Evolutionary conservation across 2,329 filamentous ascomycete genomes (phyloP).

Genomic region (Boeremia lycopersici): DNA sequence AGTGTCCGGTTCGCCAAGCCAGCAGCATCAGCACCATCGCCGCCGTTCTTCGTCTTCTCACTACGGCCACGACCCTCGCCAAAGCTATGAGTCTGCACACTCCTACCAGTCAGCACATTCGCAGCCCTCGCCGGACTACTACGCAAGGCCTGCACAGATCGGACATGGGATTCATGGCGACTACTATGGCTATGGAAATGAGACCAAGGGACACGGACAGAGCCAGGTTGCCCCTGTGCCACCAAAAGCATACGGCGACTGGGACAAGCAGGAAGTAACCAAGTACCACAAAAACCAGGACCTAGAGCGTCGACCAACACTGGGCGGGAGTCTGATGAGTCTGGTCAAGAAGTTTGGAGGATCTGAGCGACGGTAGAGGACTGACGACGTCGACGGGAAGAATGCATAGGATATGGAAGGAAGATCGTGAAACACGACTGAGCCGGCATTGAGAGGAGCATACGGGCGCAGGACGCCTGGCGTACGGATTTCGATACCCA

Average conservation of each 20-base stretch:
- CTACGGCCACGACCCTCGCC: slow-evolving; percentile 4
- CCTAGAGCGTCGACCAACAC: slow-evolving; percentile 34
- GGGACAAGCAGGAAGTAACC: slow-evolving; percentile 22
- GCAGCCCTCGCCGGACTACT: background rate
- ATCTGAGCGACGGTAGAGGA: slow-evolving; percentile 12
- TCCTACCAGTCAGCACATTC: slow-evolving; percentile 6
- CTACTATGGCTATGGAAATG: background rate
- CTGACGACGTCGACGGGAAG: background rate
- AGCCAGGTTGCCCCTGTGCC: background rate
- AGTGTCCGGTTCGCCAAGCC: background rate
- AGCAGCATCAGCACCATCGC: slow-evolving; percentile 1
- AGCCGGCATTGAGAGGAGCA: background rate
- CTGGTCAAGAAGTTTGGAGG: slow-evolving; percentile 22
- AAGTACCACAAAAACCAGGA: slow-evolving; percentile 25
- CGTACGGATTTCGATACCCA: slow-evolving; percentile 13
- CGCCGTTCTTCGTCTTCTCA: slow-evolving; percentile 10
- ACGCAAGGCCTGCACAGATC: background rate
- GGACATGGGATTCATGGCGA: background rate
- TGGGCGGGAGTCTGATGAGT: slow-evolving; percentile 34
- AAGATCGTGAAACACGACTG: too few species aligned
- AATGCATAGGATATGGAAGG: background rate
- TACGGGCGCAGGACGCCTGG: slow-evolving; percentile 17
- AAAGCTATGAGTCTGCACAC: slow-evolving; percentile 4
- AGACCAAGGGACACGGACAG: background rate
- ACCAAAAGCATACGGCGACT: slow-evolving; percentile 9